Conservation (phyloP, 2,329 filamentous ascomycete genomes). For the Verticillium nonalfalfae region DNA sequence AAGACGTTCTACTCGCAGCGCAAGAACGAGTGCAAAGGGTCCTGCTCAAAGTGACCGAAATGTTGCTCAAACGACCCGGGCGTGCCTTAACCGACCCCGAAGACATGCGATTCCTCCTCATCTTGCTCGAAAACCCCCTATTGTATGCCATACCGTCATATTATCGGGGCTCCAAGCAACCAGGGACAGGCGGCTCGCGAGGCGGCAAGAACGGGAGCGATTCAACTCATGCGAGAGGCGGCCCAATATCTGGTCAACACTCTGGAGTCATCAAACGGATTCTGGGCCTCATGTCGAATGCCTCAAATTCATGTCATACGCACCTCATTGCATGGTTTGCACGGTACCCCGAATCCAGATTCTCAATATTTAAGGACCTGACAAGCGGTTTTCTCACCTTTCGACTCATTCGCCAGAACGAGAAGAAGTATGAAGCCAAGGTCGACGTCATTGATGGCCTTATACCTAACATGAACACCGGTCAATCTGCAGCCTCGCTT, state of each 20-base stretch:
- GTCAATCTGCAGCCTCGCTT: conserved; percentile 62
- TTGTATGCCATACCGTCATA: conserved; percentile 43
- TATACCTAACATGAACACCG: conserved; percentile 65
- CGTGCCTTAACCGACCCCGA: conserved; percentile 60
- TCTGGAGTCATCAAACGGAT: conserved; percentile 82
- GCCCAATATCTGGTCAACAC: conserved; percentile 57
- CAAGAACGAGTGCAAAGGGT: conserved; percentile 63
- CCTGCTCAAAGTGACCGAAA: conserved; percentile 73
- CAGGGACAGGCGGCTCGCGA: not conserved
- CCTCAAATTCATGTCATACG: conserved; percentile 68
- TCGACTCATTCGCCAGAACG: conserved; percentile 64
- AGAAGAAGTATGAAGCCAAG: conserved; percentile 54
- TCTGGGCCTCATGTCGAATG: conserved; percentile 71
- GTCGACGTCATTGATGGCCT: conserved; percentile 60
- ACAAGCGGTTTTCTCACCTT: conserved; percentile 76
- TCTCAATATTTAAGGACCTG: conserved; percentile 70
- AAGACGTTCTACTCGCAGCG: conserved; percentile 43
- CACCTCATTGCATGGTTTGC: conserved; percentile 75
- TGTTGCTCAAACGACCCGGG: conserved; percentile 72
- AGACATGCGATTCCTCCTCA: conserved; percentile 70
- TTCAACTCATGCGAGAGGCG: conserved; percentile 22
- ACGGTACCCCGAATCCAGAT: conserved; percentile 59
- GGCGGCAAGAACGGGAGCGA: conserved; percentile 1
- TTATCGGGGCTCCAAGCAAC: conserved; percentile 34
- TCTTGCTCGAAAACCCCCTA: conserved; percentile 74